Conservation (phyloP, 1,139 yeast species). For the Pichia sp. region DNA sequence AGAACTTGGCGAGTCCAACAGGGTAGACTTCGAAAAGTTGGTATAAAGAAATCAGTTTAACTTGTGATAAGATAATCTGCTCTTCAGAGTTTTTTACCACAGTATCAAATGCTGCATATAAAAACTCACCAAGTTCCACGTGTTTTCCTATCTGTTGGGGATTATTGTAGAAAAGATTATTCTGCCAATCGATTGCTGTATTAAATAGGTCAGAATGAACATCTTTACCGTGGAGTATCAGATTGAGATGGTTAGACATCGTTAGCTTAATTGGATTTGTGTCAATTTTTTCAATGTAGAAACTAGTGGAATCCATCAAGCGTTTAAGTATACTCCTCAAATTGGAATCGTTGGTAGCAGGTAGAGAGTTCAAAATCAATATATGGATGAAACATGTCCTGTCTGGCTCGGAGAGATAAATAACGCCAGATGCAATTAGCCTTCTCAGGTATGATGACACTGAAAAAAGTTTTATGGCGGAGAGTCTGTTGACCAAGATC, state of each 20-base stretch:
- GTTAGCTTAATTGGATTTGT: background rate
- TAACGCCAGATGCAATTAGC: conserved; percentile 75
- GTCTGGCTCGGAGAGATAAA: conserved; percentile 40
- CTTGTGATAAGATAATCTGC: background rate
- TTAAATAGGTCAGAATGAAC: too few species aligned
- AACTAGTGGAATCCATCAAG: conserved; percentile 29
- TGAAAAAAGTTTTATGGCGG: conserved; percentile 42
- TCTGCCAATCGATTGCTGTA: background rate
- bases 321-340: conserved; percentile 41
- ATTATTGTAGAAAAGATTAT: background rate
- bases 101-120: background rate
- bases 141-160: conserved; percentile 7
- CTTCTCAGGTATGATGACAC: conserved; percentile 69
- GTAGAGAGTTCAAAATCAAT: conserved; percentile 45
- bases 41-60: conserved; percentile 19
- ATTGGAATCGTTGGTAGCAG: conserved; percentile 44
- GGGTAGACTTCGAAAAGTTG: conserved; percentile 29
- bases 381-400: conserved; percentile 39
- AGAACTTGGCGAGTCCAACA: conserved; percentile 37
- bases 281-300: conserved; percentile 1
- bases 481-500: conserved; percentile 49
- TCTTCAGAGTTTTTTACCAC: background rate
- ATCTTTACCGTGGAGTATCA: too few species aligned
- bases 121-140: conserved; percentile 6
- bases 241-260: too few species aligned